Conservation (phyloP, 805 yeast genomes). For the Barnettozyma sp. region DNA sequence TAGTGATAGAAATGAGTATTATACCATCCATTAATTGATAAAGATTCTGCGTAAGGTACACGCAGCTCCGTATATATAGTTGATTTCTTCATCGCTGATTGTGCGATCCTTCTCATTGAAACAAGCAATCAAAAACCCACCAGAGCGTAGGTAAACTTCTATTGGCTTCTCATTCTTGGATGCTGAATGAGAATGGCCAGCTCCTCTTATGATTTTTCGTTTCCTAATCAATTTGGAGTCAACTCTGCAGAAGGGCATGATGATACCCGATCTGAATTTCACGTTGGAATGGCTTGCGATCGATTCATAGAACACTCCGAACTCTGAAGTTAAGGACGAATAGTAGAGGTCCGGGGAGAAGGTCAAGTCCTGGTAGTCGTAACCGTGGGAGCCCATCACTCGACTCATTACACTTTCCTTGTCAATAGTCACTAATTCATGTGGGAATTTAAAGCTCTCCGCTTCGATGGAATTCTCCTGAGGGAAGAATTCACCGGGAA, state of each 20-base stretch:
- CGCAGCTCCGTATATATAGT: constrained; percentile 40
- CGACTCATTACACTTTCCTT: constrained; percentile 38
- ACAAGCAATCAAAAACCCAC: constrained; percentile 45
- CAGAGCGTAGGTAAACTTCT: constrained; percentile 42
- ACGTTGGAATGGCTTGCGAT: constrained; percentile 25
- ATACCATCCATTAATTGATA: constrained; percentile 12
- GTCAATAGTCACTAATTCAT: constrained; percentile 31
- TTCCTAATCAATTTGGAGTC: constrained; percentile 39
- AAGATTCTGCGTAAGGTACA: constrained; percentile 43
- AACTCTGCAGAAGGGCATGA: constrained; percentile 45
- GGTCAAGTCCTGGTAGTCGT: constrained; percentile 16
- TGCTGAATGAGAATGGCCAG: constrained; percentile 8
- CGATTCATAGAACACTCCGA: constrained; percentile 42
- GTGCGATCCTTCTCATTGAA: constrained; percentile 31
- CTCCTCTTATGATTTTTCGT: constrained; percentile 20
- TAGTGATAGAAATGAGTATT: too few relatives aligned
- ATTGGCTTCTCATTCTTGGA: constrained; percentile 18
- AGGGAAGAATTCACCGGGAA: constrained; percentile 39
- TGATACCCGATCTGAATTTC: constrained; percentile 40
- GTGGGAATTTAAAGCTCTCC: constrained; percentile 36
- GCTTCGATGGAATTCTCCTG: constrained; percentile 36
- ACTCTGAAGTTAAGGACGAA: constrained; percentile 42
- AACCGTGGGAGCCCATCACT: constrained; percentile 39
- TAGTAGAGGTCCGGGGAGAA: constrained; percentile 35
- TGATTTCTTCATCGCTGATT: constrained; percentile 33